A percentile compares a stretch with the other conserved stretches of the same genome.
phyloP scores from a whole-genome alignment of 257 asterid species.

The Cynanchum wilfordii region DNA sequence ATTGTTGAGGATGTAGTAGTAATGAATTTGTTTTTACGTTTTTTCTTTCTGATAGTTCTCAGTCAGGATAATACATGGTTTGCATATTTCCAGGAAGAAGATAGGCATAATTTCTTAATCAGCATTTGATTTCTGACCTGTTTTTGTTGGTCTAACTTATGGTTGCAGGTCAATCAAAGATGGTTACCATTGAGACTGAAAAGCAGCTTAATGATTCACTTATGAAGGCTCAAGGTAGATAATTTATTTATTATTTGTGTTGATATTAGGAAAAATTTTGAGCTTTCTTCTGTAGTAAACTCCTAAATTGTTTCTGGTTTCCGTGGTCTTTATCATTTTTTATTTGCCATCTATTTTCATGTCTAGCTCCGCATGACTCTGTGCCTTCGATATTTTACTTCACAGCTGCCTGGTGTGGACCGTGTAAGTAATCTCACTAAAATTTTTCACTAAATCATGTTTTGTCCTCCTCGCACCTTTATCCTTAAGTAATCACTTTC shows the following conservation, averaged over 20 bases:
- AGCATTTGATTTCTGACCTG: not conserved
- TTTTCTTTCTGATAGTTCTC: not conserved
- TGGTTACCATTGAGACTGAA: constrained; percentile 70
- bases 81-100: not conserved
- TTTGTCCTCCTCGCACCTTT: constrained; percentile 4
- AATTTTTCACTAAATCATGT: not conserved
- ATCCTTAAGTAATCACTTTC: not conserved
- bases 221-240: constrained; percentile 65
- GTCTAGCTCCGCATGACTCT: constrained; percentile 62
- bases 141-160: constrained; percentile 4
- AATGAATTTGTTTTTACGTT: not conserved
- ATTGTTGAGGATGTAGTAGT: no score
- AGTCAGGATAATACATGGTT: not conserved
- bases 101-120: not conserved
- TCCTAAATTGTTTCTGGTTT: not conserved
- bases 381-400: constrained; percentile 87
- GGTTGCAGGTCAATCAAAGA: constrained; percentile 59
- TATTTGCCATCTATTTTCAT: constrained; percentile 1
- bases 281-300: not conserved
- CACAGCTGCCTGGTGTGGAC: constrained; percentile 98
- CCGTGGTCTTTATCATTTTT: not conserved
- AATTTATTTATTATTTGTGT: not conserved
- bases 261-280: not conserved
- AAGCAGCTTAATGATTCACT: constrained; percentile 70
- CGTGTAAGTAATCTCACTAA: constrained; percentile 54